Evolutionary conservation across 2,329 filamentous ascomycete species (phyloP).

Genomic region (Tolypocladium amazonense): DNA sequence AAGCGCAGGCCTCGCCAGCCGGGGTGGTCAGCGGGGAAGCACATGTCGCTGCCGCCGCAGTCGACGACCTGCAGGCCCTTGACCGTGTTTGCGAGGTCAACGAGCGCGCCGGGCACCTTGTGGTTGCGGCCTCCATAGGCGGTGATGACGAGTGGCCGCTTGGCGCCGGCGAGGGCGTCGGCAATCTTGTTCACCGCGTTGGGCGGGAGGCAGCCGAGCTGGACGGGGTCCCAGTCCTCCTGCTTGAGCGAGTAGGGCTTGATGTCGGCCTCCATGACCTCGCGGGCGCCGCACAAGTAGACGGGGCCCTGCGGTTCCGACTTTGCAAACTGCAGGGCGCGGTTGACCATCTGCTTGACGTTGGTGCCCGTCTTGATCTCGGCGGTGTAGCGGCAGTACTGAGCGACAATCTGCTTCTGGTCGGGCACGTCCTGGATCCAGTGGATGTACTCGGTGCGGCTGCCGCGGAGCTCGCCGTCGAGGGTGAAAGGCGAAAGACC

Average conservation of each 20-base stretch:
- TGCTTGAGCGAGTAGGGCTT: constrained; percentile 60
- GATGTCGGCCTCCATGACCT: constrained; percentile 80
- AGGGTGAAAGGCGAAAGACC: constrained; percentile 67
- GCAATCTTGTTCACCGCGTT: constrained; percentile 48
- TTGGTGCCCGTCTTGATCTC: constrained; percentile 80
- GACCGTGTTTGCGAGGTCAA: constrained; percentile 56
- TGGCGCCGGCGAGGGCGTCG: constrained; percentile 50
- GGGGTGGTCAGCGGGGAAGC: constrained; percentile 62
- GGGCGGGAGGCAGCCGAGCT: constrained; percentile 48
- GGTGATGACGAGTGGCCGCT: constrained; percentile 58
- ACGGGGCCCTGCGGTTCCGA: constrained; percentile 71
- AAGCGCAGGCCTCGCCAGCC: constrained; percentile 62
- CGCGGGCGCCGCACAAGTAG: constrained; percentile 67
- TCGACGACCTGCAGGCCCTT: constrained; percentile 63
- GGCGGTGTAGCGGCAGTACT: constrained; percentile 76
- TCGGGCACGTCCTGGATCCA: constrained; percentile 81
- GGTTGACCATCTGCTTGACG: constrained; percentile 81
- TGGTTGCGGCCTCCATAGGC: constrained; percentile 65
- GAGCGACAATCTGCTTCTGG: constrained; percentile 67
- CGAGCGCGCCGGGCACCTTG: constrained; percentile 46
- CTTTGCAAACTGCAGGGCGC: constrained; percentile 71
- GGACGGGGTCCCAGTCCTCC: constrained; percentile 58
- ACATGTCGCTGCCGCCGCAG: constrained; percentile 71
- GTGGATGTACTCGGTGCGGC: constrained; percentile 75
- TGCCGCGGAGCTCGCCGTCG: constrained; percentile 67